phyloP scores from a whole-genome alignment of 768 basidiomycete species.

The Amanita rimosa region DNA sequence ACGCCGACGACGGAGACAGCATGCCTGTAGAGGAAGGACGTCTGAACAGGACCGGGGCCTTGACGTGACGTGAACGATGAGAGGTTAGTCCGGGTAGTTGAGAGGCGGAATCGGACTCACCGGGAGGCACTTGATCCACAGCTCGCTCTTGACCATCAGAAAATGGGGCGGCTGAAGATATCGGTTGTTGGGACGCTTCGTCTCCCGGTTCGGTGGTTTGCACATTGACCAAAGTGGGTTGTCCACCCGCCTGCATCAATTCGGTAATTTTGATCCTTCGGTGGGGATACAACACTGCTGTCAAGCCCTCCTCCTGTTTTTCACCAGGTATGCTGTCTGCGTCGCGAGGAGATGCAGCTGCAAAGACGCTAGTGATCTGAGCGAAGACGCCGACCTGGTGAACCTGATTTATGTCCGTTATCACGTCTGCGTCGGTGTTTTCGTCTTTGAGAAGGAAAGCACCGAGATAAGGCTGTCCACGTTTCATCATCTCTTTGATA shows the following conservation, averaged over 20 bases:
- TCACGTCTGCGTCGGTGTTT: constrained; percentile 84
- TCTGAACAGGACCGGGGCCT: constrained; percentile 61
- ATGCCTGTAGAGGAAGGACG: constrained; percentile 74
- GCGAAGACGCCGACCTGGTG: constrained; percentile 94
- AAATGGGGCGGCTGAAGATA: constrained; percentile 34
- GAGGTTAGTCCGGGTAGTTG: background rate
- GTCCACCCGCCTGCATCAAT: constrained; percentile 57
- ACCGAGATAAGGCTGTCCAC: constrained; percentile 94
- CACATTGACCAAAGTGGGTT: constrained; percentile 19
- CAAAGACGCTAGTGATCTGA: constrained; percentile 83
- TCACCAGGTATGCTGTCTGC: constrained; percentile 31
- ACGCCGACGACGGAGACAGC: constrained; percentile 84
- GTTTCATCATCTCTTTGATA: constrained; percentile 93
- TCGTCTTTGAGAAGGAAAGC: constrained; percentile 96
- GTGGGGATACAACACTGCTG: constrained; percentile 91
- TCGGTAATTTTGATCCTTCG: constrained; percentile 83
- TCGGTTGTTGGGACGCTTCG: constrained; percentile 29
- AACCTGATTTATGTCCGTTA: constrained; percentile 78
- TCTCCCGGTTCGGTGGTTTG: constrained; percentile 26
- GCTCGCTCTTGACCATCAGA: constrained; percentile 13
- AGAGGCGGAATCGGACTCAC: background rate
- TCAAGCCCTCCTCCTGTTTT: constrained; percentile 80
- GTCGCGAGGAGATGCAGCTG: constrained; percentile 32
- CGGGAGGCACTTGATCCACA: constrained; percentile 4
- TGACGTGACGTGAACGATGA: background rate